Conservation (phyloP, 495 filamentous ascomycete species). For the Penicillium argentinense region DNA sequence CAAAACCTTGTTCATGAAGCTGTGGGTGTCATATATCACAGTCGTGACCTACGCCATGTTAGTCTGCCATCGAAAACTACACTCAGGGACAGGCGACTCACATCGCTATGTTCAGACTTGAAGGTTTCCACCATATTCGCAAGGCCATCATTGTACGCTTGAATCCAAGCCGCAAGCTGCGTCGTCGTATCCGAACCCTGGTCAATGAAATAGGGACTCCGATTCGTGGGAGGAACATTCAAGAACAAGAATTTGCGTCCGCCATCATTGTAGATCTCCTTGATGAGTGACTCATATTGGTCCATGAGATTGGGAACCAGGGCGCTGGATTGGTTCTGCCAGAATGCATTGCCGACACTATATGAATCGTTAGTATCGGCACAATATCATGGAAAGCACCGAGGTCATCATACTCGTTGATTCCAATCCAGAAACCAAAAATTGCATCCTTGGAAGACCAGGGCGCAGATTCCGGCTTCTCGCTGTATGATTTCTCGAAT, state of each 20-base stretch:
- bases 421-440: conserved; percentile 73
- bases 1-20: conserved; percentile 52
- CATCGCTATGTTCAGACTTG: conserved; percentile 21
- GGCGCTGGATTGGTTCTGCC: conserved; percentile 34
- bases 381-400: not conserved
- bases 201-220: conserved; percentile 52
- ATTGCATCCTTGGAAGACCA: conserved; percentile 63
- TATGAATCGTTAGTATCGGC: conserved; percentile 1
- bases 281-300: conserved; percentile 54
- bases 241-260: conserved; percentile 76
- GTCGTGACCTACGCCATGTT: conserved; percentile 16
- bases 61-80: not conserved
- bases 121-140: conserved; percentile 27
- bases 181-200: conserved; percentile 24
- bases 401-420: conserved; percentile 61
- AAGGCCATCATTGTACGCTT: conserved; percentile 30
- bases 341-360: conserved; percentile 63
- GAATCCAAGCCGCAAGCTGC: conserved; percentile 30
- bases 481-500: conserved; percentile 29
- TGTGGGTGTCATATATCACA: conserved; percentile 35
- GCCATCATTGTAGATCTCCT: conserved; percentile 61
- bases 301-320: conserved; percentile 57
- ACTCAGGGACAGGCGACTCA: conserved; percentile 8
- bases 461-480: conserved; percentile 41
- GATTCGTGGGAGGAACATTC: conserved; percentile 71